Percentiles rank a stretch among this genome's conserved stretches.
These are phyloP conservation scores for Acer negundo DNA, from an alignment of 345 rosid genomes.

Conservation along the genomic window DNA sequence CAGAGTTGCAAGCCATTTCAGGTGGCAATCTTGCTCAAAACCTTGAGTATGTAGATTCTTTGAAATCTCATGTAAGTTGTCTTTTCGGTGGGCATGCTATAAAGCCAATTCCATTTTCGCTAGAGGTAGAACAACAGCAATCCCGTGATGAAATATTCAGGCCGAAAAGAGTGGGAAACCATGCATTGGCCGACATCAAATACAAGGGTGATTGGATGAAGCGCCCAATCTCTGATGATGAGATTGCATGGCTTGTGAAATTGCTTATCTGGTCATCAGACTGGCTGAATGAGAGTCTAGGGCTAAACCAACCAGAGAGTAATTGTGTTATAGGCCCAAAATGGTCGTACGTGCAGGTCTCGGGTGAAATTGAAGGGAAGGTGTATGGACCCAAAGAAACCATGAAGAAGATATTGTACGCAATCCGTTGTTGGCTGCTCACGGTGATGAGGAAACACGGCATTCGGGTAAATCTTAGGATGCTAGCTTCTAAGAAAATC, in stretches of 20 bases:
- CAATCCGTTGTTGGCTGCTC: conserved; percentile 49
- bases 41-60: conserved; percentile 53
- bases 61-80: conserved; percentile 52
- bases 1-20: conserved; percentile 70
- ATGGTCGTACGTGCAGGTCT: conserved; percentile 57
- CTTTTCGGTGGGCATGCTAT: conserved; percentile 59
- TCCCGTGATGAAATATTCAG: conserved; percentile 68
- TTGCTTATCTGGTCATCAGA: conserved; percentile 60
- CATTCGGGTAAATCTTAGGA: conserved; percentile 67
- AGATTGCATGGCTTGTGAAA: conserved; percentile 81
- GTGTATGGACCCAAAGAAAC: conserved; percentile 47
- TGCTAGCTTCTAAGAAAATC: conserved; percentile 80
- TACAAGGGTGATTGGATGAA: conserved; percentile 92
- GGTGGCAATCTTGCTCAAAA: conserved; percentile 42
- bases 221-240: conserved; percentile 79
- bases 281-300: conserved; percentile 67
- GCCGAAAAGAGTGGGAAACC: conserved; percentile 65
- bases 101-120: conserved; percentile 49
- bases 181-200: conserved; percentile 37
- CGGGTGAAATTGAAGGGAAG: conserved; percentile 34
- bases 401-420: conserved; percentile 38
- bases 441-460: conserved; percentile 69
- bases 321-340: conserved; percentile 24
- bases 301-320: conserved; percentile 50
- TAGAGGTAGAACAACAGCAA: conserved; percentile 43